Conservation (phyloP, 2,329 filamentous ascomycete species). For the Fusarium neocosmosporiellum region DNA sequence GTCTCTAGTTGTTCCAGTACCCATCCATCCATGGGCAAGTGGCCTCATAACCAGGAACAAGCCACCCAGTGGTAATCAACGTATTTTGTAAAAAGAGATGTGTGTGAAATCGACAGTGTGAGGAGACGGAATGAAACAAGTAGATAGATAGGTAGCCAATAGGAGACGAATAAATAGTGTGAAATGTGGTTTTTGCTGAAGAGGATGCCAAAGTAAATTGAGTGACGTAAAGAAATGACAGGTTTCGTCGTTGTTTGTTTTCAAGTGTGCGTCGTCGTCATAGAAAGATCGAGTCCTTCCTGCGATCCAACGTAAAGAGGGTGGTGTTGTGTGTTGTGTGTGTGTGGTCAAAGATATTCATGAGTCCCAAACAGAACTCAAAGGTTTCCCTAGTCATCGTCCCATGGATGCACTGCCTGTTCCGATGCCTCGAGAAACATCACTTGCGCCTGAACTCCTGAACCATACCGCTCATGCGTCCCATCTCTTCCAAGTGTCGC, state of each 20-base stretch:
- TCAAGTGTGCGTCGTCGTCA: constrained; percentile 22
- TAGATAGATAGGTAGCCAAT: not conserved
- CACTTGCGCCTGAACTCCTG: constrained; percentile 43
- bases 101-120: not conserved
- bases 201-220: not conserved
- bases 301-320: constrained; percentile 16
- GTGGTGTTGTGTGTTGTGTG: constrained; percentile 18
- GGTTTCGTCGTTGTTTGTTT: constrained; percentile 14
- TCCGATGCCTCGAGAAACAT: constrained; percentile 11
- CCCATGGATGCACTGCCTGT: not conserved
- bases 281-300: constrained; percentile 11
- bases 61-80: not conserved
- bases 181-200: not conserved
- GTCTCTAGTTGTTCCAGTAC: not conserved
- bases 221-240: constrained; percentile 17
- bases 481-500: constrained; percentile 17
- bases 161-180: not conserved
- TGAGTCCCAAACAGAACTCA: constrained; percentile 13
- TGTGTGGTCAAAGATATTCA: constrained; percentile 17
- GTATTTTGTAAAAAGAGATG: not conserved
- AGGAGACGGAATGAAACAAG: not conserved
- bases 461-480: constrained; percentile 36
- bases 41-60: not conserved
- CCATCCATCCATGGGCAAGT: not conserved
- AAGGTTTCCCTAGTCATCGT: constrained; percentile 4